Conservation (phyloP, 2,329 filamentous ascomycete species). For the Colletotrichum limetticola region DNA sequence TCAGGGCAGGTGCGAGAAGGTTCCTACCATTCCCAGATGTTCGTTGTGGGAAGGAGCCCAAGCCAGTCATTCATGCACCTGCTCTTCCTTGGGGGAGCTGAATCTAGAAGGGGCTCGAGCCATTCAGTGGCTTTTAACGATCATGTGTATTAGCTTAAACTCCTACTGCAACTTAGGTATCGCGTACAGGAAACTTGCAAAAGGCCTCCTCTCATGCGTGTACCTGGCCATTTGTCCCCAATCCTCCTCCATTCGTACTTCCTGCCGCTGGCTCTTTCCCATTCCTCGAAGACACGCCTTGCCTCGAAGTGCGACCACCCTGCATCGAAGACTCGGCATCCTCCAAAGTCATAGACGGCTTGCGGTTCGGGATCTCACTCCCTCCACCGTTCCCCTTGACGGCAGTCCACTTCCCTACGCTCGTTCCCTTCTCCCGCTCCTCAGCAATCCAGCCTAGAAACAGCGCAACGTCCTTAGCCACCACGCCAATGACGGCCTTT, state of each 20-base stretch:
- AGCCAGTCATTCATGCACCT: not conserved
- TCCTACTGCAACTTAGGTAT: not conserved
- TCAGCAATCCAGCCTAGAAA: constrained; percentile 71
- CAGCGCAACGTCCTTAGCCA: constrained; percentile 77
- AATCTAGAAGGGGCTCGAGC: not conserved
- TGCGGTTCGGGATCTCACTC: constrained; percentile 6
- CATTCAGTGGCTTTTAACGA: not conserved
- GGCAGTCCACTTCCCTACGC: constrained; percentile 33
- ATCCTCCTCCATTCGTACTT: constrained; percentile 6
- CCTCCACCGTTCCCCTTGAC: constrained; percentile 26
- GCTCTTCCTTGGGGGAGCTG: not conserved
- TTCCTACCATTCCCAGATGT: not conserved
- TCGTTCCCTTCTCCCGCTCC: constrained; percentile 48
- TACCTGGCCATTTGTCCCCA: constrained; percentile 21
- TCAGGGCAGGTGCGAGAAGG: not conserved
- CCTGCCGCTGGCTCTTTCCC: constrained; percentile 8
- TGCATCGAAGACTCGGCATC: constrained; percentile 28
- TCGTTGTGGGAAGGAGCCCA: not conserved
- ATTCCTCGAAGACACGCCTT: constrained; percentile 20
- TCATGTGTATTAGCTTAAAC: not conserved
- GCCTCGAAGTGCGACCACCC: constrained; percentile 26
- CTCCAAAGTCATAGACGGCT: constrained; percentile 9
- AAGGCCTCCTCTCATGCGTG: not conserved
- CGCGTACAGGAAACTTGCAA: not conserved
- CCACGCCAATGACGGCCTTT: constrained; percentile 67